Evolutionary conservation across 2,329 filamentous ascomycete species (phyloP), one percentile per base, ranked within the genome.

Genomic region (Trichoderma sp.): DNA sequence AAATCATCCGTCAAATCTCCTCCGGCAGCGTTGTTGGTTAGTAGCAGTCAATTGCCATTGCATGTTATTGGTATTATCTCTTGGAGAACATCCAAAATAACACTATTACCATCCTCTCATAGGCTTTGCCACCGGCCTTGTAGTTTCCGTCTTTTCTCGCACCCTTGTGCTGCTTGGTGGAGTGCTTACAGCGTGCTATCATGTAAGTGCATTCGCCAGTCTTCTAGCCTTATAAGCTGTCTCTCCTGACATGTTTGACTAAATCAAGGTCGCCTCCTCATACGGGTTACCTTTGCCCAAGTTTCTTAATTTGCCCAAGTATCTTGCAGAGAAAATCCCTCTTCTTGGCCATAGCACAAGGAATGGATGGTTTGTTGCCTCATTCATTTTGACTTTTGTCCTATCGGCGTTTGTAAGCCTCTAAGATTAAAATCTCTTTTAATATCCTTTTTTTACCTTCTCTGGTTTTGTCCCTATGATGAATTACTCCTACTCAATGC

Each of bases 331-430:
- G 27, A 73, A 77, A 60, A 83, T 82, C 53, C 77, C 80, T 19
- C 74, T 87, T 53, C 77, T 84, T 57, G 83, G 82, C 5, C 81
- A 85, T 57, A 79, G 90, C 65, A 83, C 86, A 73, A 83, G 86
- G 70, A 87, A 89, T 73, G 85, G 87, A 2, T 86, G 86, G 21
- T 91, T 92, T 76, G 91, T 90, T 76, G 77, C 89, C 27, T 88
- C 89, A 3, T 94, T 94, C 77, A 88, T 89, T n/a, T 75, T 88
- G 53, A 91, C 91, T 33, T 94, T 94, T 80, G 87, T 90, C 31
- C 79, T 94, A 75, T 90, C 91, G 61, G 80, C 80, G 16, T 79
- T 82, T 73, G 77, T 79, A 67, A 77, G 75, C 62, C 84, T 90
- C 69, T 88, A 81, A 37, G 43, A 65, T 57, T 37, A 16, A 5